A percentile compares a stretch with the other conserved stretches of the same genome.
Evolutionary conservation across 805 yeast species (phyloP).

Genomic region (Yamadazyma olivae): DNA sequence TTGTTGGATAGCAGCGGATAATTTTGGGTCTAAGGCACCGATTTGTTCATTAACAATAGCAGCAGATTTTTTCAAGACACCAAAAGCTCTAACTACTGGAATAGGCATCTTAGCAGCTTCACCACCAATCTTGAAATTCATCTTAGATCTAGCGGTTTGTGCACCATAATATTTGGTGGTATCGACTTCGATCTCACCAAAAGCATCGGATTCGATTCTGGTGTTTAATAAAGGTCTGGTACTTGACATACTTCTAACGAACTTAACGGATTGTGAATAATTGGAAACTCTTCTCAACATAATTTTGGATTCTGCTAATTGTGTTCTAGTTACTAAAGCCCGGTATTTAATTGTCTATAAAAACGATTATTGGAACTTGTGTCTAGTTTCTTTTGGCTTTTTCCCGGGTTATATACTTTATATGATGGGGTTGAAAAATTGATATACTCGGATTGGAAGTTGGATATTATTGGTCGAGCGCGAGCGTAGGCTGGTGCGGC

Average conservation of each 20-base stretch:
- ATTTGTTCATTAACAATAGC: slow-evolving; percentile 83
- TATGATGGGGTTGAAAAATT: too few relatives aligned
- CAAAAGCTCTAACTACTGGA: slow-evolving; percentile 89
- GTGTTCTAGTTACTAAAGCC: too few relatives aligned
- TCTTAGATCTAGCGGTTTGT: slow-evolving; percentile 90
- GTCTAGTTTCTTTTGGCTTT: too few relatives aligned
- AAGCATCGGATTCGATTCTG: slow-evolving; percentile 91
- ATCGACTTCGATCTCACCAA: slow-evolving; percentile 93
- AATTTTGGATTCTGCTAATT: too few relatives aligned
- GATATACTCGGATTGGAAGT: too few relatives aligned
- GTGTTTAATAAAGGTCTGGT: slow-evolving; percentile 24
- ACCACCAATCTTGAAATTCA: slow-evolving; percentile 96
- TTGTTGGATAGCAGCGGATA: slow-evolving; percentile 80
- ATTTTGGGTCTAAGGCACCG: slow-evolving; percentile 78
- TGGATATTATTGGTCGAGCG: too few relatives aligned
- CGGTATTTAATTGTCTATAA: too few relatives aligned
- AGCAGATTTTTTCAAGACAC: slow-evolving; percentile 89
- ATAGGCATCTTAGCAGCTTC: slow-evolving; percentile 85
- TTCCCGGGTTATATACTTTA: too few relatives aligned
- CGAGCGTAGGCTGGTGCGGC: too few relatives aligned
- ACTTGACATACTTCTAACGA: slow-evolving; percentile 27
- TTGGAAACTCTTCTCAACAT: slow-evolving; percentile 26
- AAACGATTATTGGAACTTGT: too few relatives aligned
- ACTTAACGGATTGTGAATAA: not conserved
- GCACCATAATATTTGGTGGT: slow-evolving; percentile 94